Evolutionary conservation across 176 grass and related monocot genomes (phyloP).

Genomic region (Luzula sylvatica): DNA sequence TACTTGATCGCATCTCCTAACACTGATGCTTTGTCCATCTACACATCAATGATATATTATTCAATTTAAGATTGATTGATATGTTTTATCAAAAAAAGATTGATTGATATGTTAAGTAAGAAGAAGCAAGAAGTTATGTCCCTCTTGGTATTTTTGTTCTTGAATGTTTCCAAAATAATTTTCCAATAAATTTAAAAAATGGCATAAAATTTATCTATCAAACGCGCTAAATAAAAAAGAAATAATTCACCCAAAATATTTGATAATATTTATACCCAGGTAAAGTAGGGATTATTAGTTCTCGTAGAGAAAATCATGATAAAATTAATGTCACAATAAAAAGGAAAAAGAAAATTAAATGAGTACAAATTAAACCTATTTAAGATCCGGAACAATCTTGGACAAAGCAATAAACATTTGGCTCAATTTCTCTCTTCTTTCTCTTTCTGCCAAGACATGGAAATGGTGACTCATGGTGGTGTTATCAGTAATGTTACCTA

Average conservation of each 20-base stretch:
- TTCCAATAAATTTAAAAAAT: too few species aligned
- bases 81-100: too few species aligned
- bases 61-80: background rate
- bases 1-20: conserved; percentile 97
- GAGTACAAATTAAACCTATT: conserved; percentile 43
- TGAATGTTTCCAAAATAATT: too few species aligned
- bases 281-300: too few species aligned
- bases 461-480: conserved; percentile 45
- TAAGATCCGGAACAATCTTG: conserved; percentile 77
- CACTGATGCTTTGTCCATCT: conserved; percentile 99
- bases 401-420: conserved; percentile 94
- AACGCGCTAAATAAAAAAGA: too few species aligned
- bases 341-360: background rate
- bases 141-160: too few species aligned
- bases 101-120: too few species aligned
- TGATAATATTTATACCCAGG: too few species aligned
- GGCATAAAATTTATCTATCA: too few species aligned
- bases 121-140: background rate
- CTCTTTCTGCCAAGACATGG: conserved; percentile 82
- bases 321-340: background rate
- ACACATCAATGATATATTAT: background rate
- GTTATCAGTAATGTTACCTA: too few species aligned
- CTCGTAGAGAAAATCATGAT: too few species aligned
- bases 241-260: too few species aligned
- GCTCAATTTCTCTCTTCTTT: conserved; percentile 91